These are phyloP conservation scores for Chrysanthemum lavandulifolium DNA, from an alignment of 129 eudicot species.

Conservation along the genomic window DNA sequence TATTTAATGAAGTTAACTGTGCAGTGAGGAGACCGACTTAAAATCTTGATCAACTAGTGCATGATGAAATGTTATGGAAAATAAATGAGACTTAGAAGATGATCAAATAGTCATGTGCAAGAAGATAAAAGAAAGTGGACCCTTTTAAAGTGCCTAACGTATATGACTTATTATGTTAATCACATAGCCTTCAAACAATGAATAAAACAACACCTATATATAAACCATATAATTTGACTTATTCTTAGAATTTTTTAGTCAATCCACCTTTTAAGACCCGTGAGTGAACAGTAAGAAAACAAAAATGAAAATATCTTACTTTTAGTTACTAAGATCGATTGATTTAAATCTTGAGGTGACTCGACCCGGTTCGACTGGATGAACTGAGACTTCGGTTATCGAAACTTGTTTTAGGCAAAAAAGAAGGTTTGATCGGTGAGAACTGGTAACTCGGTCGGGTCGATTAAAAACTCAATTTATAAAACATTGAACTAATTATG, in stretches of 20 bases:
- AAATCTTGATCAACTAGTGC: conserved; percentile 23
- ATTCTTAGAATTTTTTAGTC: background rate
- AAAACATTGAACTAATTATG: no score
- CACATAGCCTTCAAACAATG: conserved; percentile 7
- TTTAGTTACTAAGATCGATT: no score
- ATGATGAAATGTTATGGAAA: background rate
- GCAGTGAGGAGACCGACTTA: conserved; percentile 1
- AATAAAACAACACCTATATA: background rate
- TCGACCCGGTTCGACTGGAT: no score
- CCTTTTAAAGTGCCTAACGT: background rate
- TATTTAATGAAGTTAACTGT: background rate
- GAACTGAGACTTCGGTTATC: no score
- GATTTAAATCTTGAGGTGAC: no score
- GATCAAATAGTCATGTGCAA: background rate
- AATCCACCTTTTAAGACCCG: conserved; percentile 23
- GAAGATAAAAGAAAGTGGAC: conserved; percentile 11
- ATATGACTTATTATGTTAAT: conserved; percentile 9
- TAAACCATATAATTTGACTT: conserved; percentile 2
- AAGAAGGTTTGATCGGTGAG: no score
- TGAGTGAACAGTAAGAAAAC: background rate
- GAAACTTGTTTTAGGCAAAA: no score
- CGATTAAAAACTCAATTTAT: no score
- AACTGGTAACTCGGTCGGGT: no score
- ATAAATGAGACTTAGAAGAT: background rate
- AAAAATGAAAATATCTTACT: no score